Base-by-base conservation (phyloP, 371 early-diverging fungal species). In the Syncephalastrum monosporum region DNA sequence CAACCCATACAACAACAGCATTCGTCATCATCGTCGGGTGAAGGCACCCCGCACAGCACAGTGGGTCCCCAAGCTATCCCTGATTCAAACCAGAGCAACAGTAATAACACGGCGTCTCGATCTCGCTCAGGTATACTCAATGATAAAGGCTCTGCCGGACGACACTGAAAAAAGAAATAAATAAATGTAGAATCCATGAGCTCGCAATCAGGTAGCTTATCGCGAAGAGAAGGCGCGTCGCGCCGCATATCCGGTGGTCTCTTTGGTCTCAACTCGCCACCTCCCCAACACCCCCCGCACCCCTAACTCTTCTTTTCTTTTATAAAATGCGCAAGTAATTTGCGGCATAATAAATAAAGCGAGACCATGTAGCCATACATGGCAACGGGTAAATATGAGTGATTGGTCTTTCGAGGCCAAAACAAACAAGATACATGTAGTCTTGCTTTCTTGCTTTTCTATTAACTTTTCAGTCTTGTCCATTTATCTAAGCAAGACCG, bases 231-330 rank as follows among this genome's bases (percentile, higher is more conserved):
- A 21, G 47, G 55, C n/a, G 60, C 73, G 13, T 55, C 68, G 16
- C 56, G 72, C 59, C 67, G 77, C 50, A 64, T 77, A 27, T 77
- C 77, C 14, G 74, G 63, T 29, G 58, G 74, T 12, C 57, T 73
- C 42, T 69, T 77, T 55, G 73, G 74, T 21, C 47, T 77, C 24
- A 69, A 70, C 53, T 59, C 72, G 53, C 63, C 68, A 42, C 72
- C 69, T 45, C 71, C 65, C 14, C 71, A 67, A 42, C 72, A 67
- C 42, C 65, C 63, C 55, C 69, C 65, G 27, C 64, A 64, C n/a
- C 73, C 71, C 42, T 69, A 50, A 63, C 8, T 12, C 38, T 33
- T 10, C 10, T 12, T 12, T 12, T 33, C 8, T 33, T 33, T 33
- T 33, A 10, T 33, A 4, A 4, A 29, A 8, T 33, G 10, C 12